Conservation (phyloP, 2,329 filamentous ascomycete genomes). For the Huntiella abstrusa region DNA sequence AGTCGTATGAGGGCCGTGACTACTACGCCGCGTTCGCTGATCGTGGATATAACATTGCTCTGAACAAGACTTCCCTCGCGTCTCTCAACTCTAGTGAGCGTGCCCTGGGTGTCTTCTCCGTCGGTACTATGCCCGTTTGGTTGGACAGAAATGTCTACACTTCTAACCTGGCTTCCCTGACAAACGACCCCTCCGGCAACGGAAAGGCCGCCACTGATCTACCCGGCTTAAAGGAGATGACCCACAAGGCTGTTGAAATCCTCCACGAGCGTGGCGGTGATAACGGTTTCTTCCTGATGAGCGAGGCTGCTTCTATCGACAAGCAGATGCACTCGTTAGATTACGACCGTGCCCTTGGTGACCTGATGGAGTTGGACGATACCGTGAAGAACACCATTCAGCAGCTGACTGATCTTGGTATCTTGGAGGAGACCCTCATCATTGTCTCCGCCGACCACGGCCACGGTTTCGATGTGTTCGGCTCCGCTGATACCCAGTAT, state of each 20-base stretch:
- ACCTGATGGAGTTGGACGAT: constrained; percentile 72
- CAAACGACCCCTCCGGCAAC: constrained; percentile 51
- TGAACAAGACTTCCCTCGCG: constrained; percentile 55
- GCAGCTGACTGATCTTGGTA: constrained; percentile 45
- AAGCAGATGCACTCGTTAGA: constrained; percentile 80
- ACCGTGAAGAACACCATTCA: constrained; percentile 57
- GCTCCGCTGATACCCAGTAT: constrained; percentile 64
- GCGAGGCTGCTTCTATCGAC: constrained; percentile 68
- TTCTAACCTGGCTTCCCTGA: constrained; percentile 44
- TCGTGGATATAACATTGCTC: constrained; percentile 50
- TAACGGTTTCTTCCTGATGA: constrained; percentile 75
- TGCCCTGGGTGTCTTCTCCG: constrained; percentile 61
- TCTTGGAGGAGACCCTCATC: constrained; percentile 58
- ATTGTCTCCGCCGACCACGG: constrained; percentile 77
- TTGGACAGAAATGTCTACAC: constrained; percentile 68
- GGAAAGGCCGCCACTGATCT: constrained; percentile 49
- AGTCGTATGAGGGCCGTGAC: constrained; percentile 50
- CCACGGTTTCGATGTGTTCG: constrained; percentile 77
- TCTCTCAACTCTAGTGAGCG: constrained; percentile 36
- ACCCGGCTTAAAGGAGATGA: constrained; percentile 78
- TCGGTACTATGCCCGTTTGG: constrained; percentile 63
- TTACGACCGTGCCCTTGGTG: constrained; percentile 69
- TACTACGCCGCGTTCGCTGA: constrained; percentile 64
- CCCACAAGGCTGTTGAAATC: constrained; percentile 66
- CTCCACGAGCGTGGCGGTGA: constrained; percentile 46